A percentile compares a stretch with the other conserved stretches of the same genome.
These are phyloP conservation scores for Amylocarpus encephaloides DNA, from an alignment of 2,329 filamentous ascomycete genomes.

Conservation along the genomic window DNA sequence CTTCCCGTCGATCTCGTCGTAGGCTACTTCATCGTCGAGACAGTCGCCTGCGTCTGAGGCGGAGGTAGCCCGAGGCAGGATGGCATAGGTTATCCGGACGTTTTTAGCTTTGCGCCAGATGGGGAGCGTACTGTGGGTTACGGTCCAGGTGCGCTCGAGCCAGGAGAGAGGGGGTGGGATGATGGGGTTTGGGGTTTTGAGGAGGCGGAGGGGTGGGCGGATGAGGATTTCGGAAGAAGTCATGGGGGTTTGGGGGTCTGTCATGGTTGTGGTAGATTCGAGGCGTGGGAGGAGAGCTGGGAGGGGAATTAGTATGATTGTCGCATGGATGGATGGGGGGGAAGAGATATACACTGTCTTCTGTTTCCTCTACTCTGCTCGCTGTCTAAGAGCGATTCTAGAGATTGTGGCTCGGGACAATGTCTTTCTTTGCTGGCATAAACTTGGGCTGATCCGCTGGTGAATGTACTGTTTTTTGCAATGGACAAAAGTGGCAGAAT, in stretches of 20 bases:
- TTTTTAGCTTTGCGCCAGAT: constrained; percentile 81
- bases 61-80: constrained; percentile 34
- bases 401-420: too few species aligned
- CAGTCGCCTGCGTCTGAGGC: constrained; percentile 18
- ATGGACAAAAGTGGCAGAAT: too few species aligned
- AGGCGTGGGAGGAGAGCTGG: background rate
- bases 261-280: constrained; percentile 1
- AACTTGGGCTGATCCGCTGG: too few species aligned
- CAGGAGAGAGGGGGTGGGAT: constrained; percentile 45
- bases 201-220: constrained; percentile 1
- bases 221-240: background rate
- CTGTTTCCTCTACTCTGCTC: too few species aligned
- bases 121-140: constrained; percentile 67
- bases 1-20: constrained; percentile 34
- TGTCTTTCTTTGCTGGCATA: too few species aligned
- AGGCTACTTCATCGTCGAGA: constrained; percentile 68
- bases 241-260: constrained; percentile 26
- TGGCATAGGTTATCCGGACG: constrained; percentile 69
- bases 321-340: constrained; percentile 37
- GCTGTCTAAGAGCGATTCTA: too few species aligned
- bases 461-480: too few species aligned
- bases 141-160: constrained; percentile 63
- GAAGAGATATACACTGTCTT: too few species aligned
- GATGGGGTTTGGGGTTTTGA: background rate
- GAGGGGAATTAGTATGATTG: background rate